These are phyloP conservation scores for Ceratonia siliqua DNA, from an alignment of 306 rosid genomes.

Conservation along the genomic window DNA sequence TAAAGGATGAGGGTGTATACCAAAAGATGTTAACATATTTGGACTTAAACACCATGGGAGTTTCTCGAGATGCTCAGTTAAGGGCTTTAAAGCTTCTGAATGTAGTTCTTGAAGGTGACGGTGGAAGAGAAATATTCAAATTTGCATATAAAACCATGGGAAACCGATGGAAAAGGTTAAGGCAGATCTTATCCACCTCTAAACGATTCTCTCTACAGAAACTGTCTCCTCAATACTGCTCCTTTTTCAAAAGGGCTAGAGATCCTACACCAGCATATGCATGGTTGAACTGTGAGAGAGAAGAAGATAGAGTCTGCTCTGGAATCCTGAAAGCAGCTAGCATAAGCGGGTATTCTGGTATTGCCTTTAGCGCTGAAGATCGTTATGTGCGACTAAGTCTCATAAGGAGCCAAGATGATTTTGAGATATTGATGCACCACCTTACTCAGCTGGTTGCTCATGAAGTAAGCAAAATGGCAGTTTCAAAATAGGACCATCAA, in stretches of 20 bases:
- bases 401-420: slow-evolving; percentile 41
- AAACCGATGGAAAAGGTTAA: slow-evolving; percentile 39
- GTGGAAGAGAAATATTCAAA: slow-evolving; percentile 33
- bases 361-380: slow-evolving; percentile 11
- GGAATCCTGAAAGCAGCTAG: slow-evolving; percentile 31
- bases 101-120: slow-evolving; percentile 7
- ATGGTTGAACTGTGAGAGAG: slow-evolving; percentile 46
- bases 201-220: slow-evolving; percentile 44
- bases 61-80: slow-evolving; percentile 40
- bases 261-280: slow-evolving; percentile 50
- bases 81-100: slow-evolving; percentile 43
- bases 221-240: slow-evolving; percentile 30
- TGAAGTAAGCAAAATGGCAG: too few species aligned
- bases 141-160: slow-evolving; percentile 35
- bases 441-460: slow-evolving; percentile 24
- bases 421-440: slow-evolving; percentile 32
- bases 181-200: slow-evolving; percentile 8
- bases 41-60: neutral
- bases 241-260: slow-evolving; percentile 15
- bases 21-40: slow-evolving; percentile 27
- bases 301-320: slow-evolving; percentile 43
- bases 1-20: slow-evolving; percentile 41
- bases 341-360: slow-evolving; percentile 32
- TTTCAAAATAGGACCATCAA: too few species aligned
- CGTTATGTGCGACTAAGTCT: slow-evolving; percentile 40